phyloP scores from a whole-genome alignment of 2,329 filamentous ascomycete species.

The Penicillium sp. region DNA sequence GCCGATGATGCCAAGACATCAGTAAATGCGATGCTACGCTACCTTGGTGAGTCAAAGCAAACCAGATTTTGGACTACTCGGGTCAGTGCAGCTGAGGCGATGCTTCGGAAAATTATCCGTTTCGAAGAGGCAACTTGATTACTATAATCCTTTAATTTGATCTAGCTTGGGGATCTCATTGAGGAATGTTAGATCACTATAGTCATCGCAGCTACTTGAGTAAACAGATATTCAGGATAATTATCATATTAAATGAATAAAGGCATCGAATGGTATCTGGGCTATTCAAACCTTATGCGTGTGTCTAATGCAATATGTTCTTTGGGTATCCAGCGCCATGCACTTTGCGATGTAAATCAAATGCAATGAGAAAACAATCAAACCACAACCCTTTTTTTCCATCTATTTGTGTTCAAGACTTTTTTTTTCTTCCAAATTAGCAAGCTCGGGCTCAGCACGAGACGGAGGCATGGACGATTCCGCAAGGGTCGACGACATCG shows the following conservation, averaged over 20 bases:
- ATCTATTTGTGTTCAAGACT: background rate
- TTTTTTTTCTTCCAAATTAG: background rate
- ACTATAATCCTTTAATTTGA: background rate
- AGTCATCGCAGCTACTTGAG: background rate
- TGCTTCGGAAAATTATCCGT: background rate
- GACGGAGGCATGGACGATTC: slow-evolving; percentile 16
- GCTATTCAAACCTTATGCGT: background rate
- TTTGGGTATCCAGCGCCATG: slow-evolving; percentile 13
- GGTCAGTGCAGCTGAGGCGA: background rate
- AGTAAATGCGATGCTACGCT: background rate
- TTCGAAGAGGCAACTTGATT: background rate
- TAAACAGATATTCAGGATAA: background rate
- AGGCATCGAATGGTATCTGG: background rate
- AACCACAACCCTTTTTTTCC: background rate
- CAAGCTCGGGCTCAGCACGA: slow-evolving; percentile 3
- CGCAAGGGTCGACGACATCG: slow-evolving; percentile 12
- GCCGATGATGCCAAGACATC: slow-evolving; percentile 7
- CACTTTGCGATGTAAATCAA: background rate
- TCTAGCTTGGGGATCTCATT: background rate
- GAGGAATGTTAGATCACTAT: background rate
- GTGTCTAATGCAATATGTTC: background rate
- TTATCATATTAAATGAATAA: background rate
- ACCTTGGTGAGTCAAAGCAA: background rate
- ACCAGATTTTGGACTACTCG: background rate
- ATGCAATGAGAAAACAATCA: background rate